Evolutionary conservation across 495 filamentous ascomycete genomes (phyloP).

Genomic region (Daldinia decipiens): DNA sequence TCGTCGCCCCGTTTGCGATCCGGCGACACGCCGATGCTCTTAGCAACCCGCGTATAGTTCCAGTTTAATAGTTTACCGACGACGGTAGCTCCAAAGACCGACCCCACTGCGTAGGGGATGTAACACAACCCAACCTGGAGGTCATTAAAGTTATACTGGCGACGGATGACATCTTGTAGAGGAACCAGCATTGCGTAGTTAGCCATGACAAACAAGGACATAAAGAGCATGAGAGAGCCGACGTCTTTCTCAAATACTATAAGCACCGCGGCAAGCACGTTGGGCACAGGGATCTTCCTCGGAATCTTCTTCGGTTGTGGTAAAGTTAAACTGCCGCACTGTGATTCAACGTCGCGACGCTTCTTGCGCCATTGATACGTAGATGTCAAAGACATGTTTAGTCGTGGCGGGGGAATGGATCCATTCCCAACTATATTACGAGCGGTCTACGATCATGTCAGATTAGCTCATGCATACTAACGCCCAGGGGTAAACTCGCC

Average conservation of each 20-base stretch:
- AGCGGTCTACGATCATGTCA: conserved; percentile 1
- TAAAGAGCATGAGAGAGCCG: conserved; percentile 5
- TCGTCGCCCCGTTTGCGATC: conserved; percentile 8
- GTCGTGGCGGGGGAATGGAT: conserved; percentile 5
- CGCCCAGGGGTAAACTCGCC: background rate
- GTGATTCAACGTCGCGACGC: background rate
- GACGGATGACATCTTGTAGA: conserved; percentile 3
- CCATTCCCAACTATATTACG: conserved; percentile 17
- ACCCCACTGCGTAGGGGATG: conserved; percentile 6
- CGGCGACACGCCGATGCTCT: conserved; percentile 2
- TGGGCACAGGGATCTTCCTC: conserved; percentile 6
- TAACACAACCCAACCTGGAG: conserved; percentile 14
- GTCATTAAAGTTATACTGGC: conserved; percentile 7
- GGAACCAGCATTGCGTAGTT: conserved; percentile 11
- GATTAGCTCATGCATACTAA: background rate
- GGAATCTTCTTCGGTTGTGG: conserved; percentile 2
- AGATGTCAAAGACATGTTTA: background rate
- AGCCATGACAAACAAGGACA: conserved; percentile 8
- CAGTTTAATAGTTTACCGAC: conserved; percentile 13
- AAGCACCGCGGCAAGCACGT: conserved; percentile 5
- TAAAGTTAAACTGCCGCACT: background rate
- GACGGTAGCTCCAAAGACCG: background rate
- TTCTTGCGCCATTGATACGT: background rate
- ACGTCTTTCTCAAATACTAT: conserved; percentile 15
- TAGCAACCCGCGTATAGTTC: conserved; percentile 7